These are phyloP conservation scores for Penicillium coffeae DNA, from an alignment of 495 filamentous ascomycete genomes.

Conservation along the genomic window DNA sequence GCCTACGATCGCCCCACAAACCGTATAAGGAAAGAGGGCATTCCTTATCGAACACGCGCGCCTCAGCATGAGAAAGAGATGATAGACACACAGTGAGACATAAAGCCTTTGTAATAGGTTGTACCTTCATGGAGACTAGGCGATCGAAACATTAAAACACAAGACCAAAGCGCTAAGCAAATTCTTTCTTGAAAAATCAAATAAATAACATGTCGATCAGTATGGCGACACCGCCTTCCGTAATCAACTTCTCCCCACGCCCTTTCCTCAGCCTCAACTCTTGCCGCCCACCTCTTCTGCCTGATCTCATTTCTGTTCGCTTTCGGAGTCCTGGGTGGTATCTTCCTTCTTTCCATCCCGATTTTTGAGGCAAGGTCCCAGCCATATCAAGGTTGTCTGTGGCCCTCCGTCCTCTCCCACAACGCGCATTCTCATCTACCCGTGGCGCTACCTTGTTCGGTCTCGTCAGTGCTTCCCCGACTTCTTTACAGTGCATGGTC, in stretches of 20 bases:
- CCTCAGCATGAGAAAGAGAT: no score
- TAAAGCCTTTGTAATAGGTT: no score
- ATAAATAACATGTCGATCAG: no score
- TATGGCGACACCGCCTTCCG: conserved; percentile 32
- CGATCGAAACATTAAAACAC: no score
- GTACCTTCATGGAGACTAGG: no score
- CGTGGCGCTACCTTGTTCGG: conserved; percentile 18
- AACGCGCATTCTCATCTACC: conserved; percentile 4
- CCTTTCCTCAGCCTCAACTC: conserved; percentile 34
- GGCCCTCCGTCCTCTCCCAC: not conserved
- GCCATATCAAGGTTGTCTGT: not conserved
- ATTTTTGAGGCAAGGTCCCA: not conserved
- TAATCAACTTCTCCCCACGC: conserved; percentile 23
- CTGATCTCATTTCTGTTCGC: conserved; percentile 6
- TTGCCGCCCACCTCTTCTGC: conserved; percentile 17
- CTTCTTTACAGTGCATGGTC: not conserved
- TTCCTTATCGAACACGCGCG: no score
- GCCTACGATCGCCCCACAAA: no score
- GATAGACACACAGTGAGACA: no score
- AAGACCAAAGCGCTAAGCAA: no score
- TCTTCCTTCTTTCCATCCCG: not conserved
- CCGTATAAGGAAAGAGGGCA: no score
- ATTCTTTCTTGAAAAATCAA: no score
- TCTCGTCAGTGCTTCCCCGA: not conserved
- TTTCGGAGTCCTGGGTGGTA: conserved; percentile 1